These are phyloP conservation scores for Plasmodium gonderi DNA, from an alignment of 169 alveolate species.

Conservation along the genomic window DNA sequence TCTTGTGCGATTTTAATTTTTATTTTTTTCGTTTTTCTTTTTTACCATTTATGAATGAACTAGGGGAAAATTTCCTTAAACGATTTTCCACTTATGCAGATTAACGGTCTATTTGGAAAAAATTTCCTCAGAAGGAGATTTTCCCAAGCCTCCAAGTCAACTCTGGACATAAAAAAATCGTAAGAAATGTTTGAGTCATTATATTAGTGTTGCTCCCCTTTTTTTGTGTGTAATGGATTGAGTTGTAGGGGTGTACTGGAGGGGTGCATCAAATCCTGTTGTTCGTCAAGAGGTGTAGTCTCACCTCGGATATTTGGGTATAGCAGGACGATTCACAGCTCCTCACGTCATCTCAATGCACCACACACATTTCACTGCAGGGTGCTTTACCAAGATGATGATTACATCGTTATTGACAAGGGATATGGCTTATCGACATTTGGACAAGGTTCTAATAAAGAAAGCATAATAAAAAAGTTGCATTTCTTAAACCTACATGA, in stretches of 20 bases:
- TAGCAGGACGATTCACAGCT: too few relatives aligned
- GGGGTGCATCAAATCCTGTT: too few relatives aligned
- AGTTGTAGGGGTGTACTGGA: too few relatives aligned
- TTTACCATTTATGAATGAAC: too few relatives aligned
- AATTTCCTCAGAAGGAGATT: constrained; percentile 10
- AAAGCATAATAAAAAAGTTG: constrained; percentile 32
- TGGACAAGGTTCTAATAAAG: constrained; percentile 10
- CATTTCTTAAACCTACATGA: background rate
- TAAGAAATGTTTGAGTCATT: background rate
- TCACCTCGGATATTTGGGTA: too few relatives aligned
- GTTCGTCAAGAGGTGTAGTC: too few relatives aligned
- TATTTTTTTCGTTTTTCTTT: background rate
- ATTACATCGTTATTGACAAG: constrained; percentile 38
- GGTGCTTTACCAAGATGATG: constrained; percentile 39
- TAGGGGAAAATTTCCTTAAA: background rate
- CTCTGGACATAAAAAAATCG: constrained; percentile 18
- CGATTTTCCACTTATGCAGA: background rate
- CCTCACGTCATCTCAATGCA: too few relatives aligned
- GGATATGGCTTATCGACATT: constrained; percentile 45
- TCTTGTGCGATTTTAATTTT: background rate
- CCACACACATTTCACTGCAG: background rate
- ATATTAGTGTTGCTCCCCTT: background rate
- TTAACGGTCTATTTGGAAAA: background rate
- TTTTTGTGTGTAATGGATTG: too few relatives aligned
- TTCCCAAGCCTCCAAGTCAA: background rate